phyloP scores from a whole-genome alignment of 148 eudicot genomes.

The Polygonum maritimum region DNA sequence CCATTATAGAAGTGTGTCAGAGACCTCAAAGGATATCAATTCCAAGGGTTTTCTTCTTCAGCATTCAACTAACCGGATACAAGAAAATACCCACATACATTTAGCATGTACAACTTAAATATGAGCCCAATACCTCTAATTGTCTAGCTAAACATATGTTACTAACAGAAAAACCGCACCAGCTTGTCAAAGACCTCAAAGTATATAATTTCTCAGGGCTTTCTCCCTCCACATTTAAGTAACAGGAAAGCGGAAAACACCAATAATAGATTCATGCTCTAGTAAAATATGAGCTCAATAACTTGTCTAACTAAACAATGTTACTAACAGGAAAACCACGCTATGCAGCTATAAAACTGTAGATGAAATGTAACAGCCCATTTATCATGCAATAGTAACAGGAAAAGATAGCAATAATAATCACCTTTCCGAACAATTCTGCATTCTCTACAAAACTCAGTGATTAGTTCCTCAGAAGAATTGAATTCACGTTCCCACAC shows the following conservation, averaged over 20 bases:
- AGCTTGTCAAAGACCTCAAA: neutral
- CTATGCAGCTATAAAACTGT: neutral
- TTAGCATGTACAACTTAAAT: neutral
- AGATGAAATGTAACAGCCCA: neutral
- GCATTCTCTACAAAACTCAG: conserved; percentile 99
- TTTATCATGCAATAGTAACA: neutral
- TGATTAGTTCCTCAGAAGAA: conserved; percentile 89
- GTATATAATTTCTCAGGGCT: neutral
- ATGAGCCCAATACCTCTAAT: neutral
- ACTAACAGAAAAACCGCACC: neutral
- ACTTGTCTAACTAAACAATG: neutral
- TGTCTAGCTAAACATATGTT: neutral
- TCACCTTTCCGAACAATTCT: conserved; percentile 97
- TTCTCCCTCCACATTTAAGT: neutral
- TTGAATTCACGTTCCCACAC: conserved; percentile 91
- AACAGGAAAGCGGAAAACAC: neutral
- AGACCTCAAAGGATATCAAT: neutral
- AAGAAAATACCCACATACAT: too few relatives aligned
- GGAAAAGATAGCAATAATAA: conserved; percentile 5
- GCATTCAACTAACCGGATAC: neutral
- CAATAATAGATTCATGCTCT: neutral
- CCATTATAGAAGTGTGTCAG: too few relatives aligned
- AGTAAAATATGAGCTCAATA: neutral
- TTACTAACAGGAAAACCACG: neutral
- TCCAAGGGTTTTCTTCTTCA: neutral